phyloP scores from a whole-genome alignment of 2,329 filamentous ascomycete genomes.

The Calonectria honghensis region DNA sequence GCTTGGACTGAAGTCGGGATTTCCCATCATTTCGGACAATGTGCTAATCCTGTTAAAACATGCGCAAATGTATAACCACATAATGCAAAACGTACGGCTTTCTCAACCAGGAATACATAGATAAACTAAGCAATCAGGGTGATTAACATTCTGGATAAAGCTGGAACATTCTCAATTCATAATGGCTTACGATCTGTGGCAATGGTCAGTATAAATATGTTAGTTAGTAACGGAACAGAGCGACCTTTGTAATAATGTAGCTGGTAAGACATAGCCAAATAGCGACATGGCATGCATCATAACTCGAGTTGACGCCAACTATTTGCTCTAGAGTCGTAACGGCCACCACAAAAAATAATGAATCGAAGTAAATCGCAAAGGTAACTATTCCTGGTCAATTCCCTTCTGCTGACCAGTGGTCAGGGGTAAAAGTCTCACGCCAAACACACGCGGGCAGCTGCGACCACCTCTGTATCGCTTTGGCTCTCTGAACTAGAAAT shows the following conservation, averaged over 20 bases:
- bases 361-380: neutral
- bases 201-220: too few relatives aligned
- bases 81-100: constrained; percentile 67
- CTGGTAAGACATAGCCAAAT: constrained; percentile 2
- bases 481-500: neutral
- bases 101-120: constrained; percentile 80
- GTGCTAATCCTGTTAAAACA: constrained; percentile 61
- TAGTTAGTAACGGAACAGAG: too few relatives aligned
- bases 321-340: neutral
- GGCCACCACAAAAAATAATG: neutral
- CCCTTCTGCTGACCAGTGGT: neutral
- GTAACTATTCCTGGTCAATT: neutral
- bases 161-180: fast-evolving
- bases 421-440: neutral
- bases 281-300: neutral
- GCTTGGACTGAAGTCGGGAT: constrained; percentile 70
- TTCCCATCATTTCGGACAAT: constrained; percentile 73
- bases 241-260: constrained; percentile 1
- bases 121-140: constrained; percentile 65
- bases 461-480: constrained; percentile 6
- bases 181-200: neutral
- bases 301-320: neutral
- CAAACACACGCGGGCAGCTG: neutral
- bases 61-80: too few relatives aligned
- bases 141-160: neutral